These are phyloP conservation scores for Podospora anserina DNA, from an alignment of 495 filamentous ascomycete genomes.

Conservation along the genomic window DNA sequence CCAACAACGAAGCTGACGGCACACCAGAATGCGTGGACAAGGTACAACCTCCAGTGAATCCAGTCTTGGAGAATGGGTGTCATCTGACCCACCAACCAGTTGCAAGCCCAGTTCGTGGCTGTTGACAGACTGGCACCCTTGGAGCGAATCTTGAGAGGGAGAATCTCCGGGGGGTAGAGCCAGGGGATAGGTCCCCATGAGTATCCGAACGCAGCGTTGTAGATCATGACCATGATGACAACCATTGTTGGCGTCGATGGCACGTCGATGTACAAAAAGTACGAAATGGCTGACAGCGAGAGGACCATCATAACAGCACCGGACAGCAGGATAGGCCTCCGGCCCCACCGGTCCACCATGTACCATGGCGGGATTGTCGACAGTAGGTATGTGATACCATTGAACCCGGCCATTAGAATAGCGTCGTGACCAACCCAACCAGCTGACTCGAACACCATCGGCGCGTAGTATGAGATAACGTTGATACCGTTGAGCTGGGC, in stretches of 20 bases:
- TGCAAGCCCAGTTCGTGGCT: constrained; percentile 96
- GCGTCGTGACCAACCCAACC: constrained; percentile 88
- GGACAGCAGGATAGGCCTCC: constrained; percentile 83
- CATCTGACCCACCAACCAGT: constrained; percentile 93
- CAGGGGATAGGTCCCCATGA: constrained; percentile 99
- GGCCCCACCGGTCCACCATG: constrained; percentile 88
- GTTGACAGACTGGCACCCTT: constrained; percentile 97
- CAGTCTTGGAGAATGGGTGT: constrained; percentile 87
- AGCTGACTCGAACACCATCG: constrained; percentile 91
- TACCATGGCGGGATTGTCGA: constrained; percentile 97
- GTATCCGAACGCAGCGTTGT: constrained; percentile 95
- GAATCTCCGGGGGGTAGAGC: constrained; percentile 96
- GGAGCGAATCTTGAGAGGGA: constrained; percentile 93
- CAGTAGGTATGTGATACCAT: constrained; percentile 83
- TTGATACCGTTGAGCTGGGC: constrained; percentile 98
- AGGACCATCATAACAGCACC: constrained; percentile 89
- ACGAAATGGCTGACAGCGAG: constrained; percentile 87
- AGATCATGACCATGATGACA: constrained; percentile 94
- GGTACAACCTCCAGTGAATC: constrained; percentile 90
- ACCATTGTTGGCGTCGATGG: constrained; percentile 73
- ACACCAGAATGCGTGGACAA: constrained; percentile 96
- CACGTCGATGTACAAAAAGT: constrained; percentile 89
- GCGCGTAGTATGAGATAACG: constrained; percentile 98
- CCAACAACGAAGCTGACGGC: constrained; percentile 93
- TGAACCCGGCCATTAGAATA: constrained; percentile 96